Conservation (phyloP, 495 filamentous ascomycete genomes). For the Penicillium malachiteum region DNA sequence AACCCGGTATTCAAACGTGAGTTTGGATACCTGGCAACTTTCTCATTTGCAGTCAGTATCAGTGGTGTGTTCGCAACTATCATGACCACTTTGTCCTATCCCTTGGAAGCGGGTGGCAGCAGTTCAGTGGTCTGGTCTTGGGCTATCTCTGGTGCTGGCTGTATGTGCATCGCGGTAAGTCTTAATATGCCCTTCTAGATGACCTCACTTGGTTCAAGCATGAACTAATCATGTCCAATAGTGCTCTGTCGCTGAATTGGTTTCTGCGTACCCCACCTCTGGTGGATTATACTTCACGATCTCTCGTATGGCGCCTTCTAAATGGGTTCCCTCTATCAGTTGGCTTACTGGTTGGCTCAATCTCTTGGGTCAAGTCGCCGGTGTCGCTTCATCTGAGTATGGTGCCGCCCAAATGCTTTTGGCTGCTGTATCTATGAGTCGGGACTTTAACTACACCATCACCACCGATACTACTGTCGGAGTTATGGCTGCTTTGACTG, state of each 20-base stretch:
- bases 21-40: constrained; percentile 59
- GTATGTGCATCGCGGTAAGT: constrained; percentile 59
- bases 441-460: constrained; percentile 53
- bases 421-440: constrained; percentile 62
- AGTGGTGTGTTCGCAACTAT: constrained; percentile 59
- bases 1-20: constrained; percentile 61
- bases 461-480: constrained; percentile 53
- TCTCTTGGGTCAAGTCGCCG: constrained; percentile 63
- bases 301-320: constrained; percentile 36
- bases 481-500: constrained; percentile 59
- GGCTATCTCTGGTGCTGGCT: constrained; percentile 61
- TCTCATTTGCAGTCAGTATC: constrained; percentile 65
- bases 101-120: constrained; percentile 58
- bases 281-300: constrained; percentile 53
- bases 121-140: constrained; percentile 64
- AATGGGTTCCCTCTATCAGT: constrained; percentile 41
- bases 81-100: constrained; percentile 61
- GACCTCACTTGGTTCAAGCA: not conserved
- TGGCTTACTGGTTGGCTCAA: constrained; percentile 64
- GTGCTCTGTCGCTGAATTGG: constrained; percentile 52
- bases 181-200: not conserved
- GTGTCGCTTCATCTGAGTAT: constrained; percentile 66
- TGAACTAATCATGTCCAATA: not conserved
- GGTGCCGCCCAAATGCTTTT: constrained; percentile 67
- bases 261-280: constrained; percentile 53